Conservation (phyloP, 2,329 filamentous ascomycete species). For the Incumbomyces delicatus region DNA sequence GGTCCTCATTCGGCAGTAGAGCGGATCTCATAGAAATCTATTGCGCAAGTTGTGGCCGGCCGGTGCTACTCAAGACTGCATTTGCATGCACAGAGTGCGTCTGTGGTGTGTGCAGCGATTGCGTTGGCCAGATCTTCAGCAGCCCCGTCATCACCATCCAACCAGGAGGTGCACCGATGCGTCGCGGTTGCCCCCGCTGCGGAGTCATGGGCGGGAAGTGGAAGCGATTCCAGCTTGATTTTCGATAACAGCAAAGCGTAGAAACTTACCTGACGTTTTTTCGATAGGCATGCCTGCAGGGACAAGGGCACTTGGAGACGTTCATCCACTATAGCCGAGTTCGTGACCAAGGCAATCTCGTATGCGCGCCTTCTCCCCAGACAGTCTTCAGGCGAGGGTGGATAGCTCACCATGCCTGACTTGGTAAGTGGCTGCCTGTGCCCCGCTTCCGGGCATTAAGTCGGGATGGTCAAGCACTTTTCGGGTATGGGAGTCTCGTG, state of each 20-base stretch:
- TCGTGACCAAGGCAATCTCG: conserved; percentile 1
- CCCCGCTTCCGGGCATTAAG: not conserved
- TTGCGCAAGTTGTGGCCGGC: conserved; percentile 73
- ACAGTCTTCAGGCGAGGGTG: conserved; percentile 5
- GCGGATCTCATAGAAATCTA: conserved; percentile 68
- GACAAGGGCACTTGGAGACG: not conserved
- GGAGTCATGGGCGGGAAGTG: conserved; percentile 37
- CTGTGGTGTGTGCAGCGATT: conserved; percentile 80
- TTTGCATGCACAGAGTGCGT: conserved; percentile 96
- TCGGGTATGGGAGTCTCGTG: not conserved
- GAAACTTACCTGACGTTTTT: not conserved
- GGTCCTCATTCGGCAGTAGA: conserved; percentile 37
- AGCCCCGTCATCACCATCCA: conserved; percentile 29
- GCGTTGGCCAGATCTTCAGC: conserved; percentile 48
- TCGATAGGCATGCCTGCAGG: conserved; percentile 4
- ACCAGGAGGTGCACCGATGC: conserved; percentile 24
- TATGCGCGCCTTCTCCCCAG: conserved; percentile 4
- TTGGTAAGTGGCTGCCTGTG: conserved; percentile 3
- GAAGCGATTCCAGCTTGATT: conserved; percentile 40
- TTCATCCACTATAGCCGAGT: conserved; percentile 4
- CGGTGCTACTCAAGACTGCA: conserved; percentile 68
- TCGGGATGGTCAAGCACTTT: not conserved
- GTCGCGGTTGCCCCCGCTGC: conserved; percentile 37
- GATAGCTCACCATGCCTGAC: not conserved
- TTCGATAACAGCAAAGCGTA: conserved; percentile 27